phyloP scores from a whole-genome alignment of 805 yeast species.

The Maudiozyma turicensis region DNA sequence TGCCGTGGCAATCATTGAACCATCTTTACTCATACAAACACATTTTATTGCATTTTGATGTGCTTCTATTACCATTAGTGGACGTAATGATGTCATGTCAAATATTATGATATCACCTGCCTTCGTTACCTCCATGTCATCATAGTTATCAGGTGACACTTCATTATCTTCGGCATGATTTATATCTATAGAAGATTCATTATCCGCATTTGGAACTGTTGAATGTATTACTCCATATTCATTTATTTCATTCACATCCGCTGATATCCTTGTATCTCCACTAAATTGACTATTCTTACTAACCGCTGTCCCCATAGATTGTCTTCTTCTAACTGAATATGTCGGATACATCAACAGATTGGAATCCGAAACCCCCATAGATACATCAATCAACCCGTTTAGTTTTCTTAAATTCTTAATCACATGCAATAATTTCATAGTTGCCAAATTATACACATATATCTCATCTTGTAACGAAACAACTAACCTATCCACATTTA shows the following conservation, averaged over 20 bases:
- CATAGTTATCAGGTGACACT: not conserved
- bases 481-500: constrained; percentile 55
- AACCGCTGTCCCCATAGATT: not conserved
- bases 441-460: constrained; percentile 60
- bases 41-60: constrained; percentile 61
- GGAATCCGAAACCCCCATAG: constrained; percentile 37
- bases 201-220: not conserved
- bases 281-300: not conserved
- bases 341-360: constrained; percentile 65
- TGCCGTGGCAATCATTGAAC: constrained; percentile 59
- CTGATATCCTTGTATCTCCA: not conserved
- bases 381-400: constrained; percentile 52
- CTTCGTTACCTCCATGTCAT: not conserved
- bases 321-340: constrained; percentile 45
- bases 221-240: not conserved
- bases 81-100: constrained; percentile 50
- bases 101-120: constrained; percentile 58
- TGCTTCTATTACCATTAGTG: constrained; percentile 60
- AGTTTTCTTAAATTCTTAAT: constrained; percentile 23
- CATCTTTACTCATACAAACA: constrained; percentile 52
- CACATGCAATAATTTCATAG: constrained; percentile 48
- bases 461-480: constrained; percentile 56
- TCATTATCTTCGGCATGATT: not conserved
- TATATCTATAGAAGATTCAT: not conserved
- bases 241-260: not conserved